phyloP scores from a whole-genome alignment of 225 moss, liverwort and hornwort species.

The Antitrichia curtipendula region DNA sequence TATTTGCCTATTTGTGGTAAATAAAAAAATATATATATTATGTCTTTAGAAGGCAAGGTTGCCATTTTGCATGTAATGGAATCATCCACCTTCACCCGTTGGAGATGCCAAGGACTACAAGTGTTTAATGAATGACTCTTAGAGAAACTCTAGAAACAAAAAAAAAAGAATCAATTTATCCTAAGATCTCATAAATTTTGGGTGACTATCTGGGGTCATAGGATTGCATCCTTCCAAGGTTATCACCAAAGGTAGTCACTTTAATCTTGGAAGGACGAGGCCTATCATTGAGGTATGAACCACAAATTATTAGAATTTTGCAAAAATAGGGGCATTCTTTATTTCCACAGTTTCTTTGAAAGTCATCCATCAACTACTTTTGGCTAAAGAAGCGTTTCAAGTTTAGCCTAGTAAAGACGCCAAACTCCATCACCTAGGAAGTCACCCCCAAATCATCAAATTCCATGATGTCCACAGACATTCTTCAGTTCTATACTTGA shows the following conservation, averaged over 20 bases:
- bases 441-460: fast-evolving
- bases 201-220: fast-evolving
- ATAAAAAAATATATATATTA: too few species aligned
- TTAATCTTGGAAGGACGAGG: neutral
- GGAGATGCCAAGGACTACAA: neutral
- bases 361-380: neutral
- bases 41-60: fast-evolving
- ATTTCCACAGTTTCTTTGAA: neutral
- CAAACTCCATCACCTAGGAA: neutral
- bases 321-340: neutral
- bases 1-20: neutral
- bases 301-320: neutral
- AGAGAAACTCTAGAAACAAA: neutral
- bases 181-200: too few species aligned
- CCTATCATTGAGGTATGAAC: fast-evolving
- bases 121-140: too few species aligned
- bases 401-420: fast-evolving
- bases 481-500: neutral
- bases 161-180: neutral
- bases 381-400: fast-evolving
- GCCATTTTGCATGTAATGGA: neutral
- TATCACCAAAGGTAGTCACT: neutral
- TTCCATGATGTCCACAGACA: neutral
- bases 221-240: fast-evolving
- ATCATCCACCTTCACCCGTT: neutral